These are phyloP conservation scores for Ascochyta viciae-villosae DNA, from an alignment of 2,329 filamentous ascomycete genomes.

Conservation along the genomic window DNA sequence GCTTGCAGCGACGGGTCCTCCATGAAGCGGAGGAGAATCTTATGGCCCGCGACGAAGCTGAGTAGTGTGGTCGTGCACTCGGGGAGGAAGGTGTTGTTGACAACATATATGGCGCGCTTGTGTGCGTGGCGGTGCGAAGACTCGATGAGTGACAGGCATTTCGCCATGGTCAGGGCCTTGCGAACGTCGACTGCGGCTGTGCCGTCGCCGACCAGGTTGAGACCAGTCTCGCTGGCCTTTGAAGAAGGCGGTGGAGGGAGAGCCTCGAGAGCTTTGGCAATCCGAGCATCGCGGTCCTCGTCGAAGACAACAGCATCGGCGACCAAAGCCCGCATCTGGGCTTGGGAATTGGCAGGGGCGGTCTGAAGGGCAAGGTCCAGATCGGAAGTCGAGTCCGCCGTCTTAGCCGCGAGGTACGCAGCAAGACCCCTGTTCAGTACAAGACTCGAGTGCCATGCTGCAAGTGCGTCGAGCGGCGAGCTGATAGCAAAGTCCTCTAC, in stretches of 20 bases:
- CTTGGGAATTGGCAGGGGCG: constrained; percentile 79
- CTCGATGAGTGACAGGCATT: constrained; percentile 62
- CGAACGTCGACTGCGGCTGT: constrained; percentile 64
- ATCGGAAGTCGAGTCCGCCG: constrained; percentile 57
- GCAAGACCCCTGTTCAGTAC: constrained; percentile 74
- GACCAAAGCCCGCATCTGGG: constrained; percentile 65
- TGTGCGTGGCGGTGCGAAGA: constrained; percentile 46
- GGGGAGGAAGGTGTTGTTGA: constrained; percentile 52
- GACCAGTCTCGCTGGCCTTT: constrained; percentile 44
- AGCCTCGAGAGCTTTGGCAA: constrained; percentile 61
- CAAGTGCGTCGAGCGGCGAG: constrained; percentile 86
- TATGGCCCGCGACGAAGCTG: constrained; percentile 55
- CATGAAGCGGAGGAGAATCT: constrained; percentile 50
- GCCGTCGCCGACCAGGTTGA: constrained; percentile 60
- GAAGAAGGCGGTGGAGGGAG: constrained; percentile 53
- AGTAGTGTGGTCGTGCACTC: constrained; percentile 53
- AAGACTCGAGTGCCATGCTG: constrained; percentile 87
- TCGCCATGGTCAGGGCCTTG: constrained; percentile 65
- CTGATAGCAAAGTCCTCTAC: constrained; percentile 85
- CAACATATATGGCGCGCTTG: constrained; percentile 46
- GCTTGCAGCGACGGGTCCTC: constrained; percentile 40
- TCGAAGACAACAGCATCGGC: constrained; percentile 67
- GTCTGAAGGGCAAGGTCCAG: constrained; percentile 74
- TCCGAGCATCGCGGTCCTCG: constrained; percentile 58
- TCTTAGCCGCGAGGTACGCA: constrained; percentile 65